Base-by-base conservation (phyloP, 257 asterid species). In the Rauvolfia tetraphylla region DNA sequence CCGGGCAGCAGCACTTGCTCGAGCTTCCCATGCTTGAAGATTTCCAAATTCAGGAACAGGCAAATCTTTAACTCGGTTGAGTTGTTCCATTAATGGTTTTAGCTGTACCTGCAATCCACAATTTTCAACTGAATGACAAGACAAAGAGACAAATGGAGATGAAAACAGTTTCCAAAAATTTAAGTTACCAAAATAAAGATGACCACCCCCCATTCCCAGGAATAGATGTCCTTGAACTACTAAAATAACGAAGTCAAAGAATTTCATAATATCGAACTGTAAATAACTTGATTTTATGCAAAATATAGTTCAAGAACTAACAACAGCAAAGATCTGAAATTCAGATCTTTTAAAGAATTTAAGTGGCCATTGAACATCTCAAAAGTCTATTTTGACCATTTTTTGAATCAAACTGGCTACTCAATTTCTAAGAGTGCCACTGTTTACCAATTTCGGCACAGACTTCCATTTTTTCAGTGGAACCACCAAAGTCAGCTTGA, bases 11-110 rank as follows among this genome's bases (percentile, higher is more conserved):
- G 92, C 93, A 80, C 81, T 87, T 79, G 89, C 93, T 79, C 88
- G 87, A 76, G 88, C 82, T 83, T 93, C 92, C 98, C 99, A 95
- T 66, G 92, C 97, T 78, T 87, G 95, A 85, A 95, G 98, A 79
- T 76, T 90, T 83, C 96, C 97, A 79, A 88, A 89, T 71, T 95
- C 98, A 39, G 97, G 99, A 73, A 71, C 89, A 68, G 93, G 82
- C 85, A 95, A 91, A 86, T 95, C 97, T 87, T 93, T 93, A 42
- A 95, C 95, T 83, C 96, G 87, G 79, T 81, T 87, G 41, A 95
- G 93, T 87, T 89, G 98, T 71, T 91, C 98, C 17, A 73, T 84
- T 78, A 95, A 78, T 61, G 98, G 97, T 82, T 91, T 95, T 69
- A 95, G 89, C 72, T 91, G 99, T 75, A 82, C 90, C 96, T 88